Evolutionary conservation across 805 yeast genomes (phyloP), one percentile per base, ranked within the genome.

Genomic region (Yamadazyma sp.): DNA sequence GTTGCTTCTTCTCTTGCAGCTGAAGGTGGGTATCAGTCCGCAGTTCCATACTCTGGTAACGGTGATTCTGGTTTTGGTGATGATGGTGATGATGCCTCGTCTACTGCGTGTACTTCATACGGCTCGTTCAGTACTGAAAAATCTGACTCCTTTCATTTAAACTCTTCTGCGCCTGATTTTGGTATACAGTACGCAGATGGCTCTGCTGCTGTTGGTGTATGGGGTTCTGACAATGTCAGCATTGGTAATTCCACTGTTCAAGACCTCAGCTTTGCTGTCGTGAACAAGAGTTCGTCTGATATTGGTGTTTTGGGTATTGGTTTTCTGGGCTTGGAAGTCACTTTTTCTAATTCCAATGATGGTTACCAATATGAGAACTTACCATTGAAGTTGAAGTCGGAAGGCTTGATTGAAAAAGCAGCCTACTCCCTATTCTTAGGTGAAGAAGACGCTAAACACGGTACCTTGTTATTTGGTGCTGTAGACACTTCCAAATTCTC

Each of bases 301-400:
- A 60, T 72, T 41, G 90, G 93, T 40, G 89, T 85, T 18, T 59
- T 84, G 32, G 89, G 90, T 19, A 77, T 84, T 44, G 91, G 91
- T 6, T 67, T 83, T 33, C 60, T 73, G 4, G 83, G 78, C 6
- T 67, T 84, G 35, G 95, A 88, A 57, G 66, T 76, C 6, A 82
- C 90, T 1, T 54, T 50, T 45, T 13, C 23, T 11, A 18, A 18
- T 18, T 10, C 21, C 4, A 4, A 13, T 6, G 13, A 25, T 17
- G 19, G 28, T 14, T 33, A 23, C 18, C 27, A 20, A 5, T 65
- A 66, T 43, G 52, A 50, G 36, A 66, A 64, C 41, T 44, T 64
- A 15, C 71, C 71, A 5, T 42, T 46, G 14, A 53, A 53, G 19
- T 46, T 66, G 50, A 57, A 57, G 41, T 28, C 44, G 4, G 50